Evolutionary conservation across 441 rosid species (phyloP).

Genomic region (Manihot esculenta): DNA sequence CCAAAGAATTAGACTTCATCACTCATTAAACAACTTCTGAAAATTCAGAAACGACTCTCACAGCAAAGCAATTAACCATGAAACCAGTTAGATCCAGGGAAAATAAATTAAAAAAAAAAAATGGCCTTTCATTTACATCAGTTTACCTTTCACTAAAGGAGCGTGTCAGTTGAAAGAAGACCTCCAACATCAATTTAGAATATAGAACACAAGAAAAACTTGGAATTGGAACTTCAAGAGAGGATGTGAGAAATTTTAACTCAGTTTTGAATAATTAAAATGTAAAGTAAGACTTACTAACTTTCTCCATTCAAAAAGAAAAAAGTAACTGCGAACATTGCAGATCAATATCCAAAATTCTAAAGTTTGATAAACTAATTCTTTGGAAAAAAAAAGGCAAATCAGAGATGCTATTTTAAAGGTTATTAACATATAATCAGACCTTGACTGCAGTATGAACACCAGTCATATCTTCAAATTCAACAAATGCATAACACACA

Average conservation of each 20-base stretch:
- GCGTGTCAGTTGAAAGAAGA: not conserved
- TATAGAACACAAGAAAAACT: not conserved
- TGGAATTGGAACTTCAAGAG: not conserved
- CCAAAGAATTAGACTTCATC: not conserved
- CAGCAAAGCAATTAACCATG: not conserved
- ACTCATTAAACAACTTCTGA: not conserved
- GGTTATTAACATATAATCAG: constrained; percentile 6
- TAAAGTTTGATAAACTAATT: not conserved
- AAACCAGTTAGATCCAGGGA: not conserved
- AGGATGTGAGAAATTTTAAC: not conserved
- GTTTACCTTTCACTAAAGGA: not conserved
- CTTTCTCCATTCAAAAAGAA: too few species aligned
- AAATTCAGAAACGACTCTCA: not conserved
- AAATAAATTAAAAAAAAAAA: not conserved
- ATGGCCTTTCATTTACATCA: too few species aligned
- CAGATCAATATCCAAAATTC: not conserved
- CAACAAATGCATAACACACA: constrained; percentile 75
- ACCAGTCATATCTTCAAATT: constrained; percentile 60
- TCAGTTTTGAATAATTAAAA: not conserved
- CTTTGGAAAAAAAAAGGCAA: not conserved
- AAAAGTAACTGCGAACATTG: not conserved
- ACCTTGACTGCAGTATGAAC: constrained; percentile 64
- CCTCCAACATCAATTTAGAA: too few species aligned
- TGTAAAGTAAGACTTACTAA: not conserved
- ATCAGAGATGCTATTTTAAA: not conserved